A percentile compares a stretch with the other conserved stretches of the same genome.
Evolutionary conservation across 192 early-diverging fungal species (phyloP).

Genomic region (Lobosporangium transversale): DNA sequence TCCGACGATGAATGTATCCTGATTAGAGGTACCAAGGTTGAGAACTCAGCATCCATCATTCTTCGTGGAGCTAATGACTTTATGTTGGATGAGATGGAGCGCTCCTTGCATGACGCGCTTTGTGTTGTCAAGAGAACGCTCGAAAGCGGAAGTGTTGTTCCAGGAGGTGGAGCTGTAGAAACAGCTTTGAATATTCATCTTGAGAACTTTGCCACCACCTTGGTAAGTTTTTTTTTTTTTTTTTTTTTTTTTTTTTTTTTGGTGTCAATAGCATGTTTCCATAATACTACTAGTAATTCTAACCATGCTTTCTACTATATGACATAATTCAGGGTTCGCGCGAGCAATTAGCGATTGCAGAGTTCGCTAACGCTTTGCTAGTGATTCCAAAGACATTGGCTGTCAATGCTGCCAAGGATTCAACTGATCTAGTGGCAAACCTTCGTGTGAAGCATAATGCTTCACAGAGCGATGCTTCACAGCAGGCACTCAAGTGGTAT

Average conservation of each 20-base stretch:
- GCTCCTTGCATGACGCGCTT: constrained; percentile 93
- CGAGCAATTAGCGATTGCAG: constrained; percentile 97
- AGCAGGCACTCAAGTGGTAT: constrained; percentile 83
- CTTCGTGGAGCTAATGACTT: constrained; percentile 99
- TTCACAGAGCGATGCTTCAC: constrained; percentile 84
- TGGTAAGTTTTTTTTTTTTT: no score
- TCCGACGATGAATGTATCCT: constrained; percentile 98
- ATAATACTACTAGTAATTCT: constrained; percentile 3
- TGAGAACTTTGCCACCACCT: constrained; percentile 97
- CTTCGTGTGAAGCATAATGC: constrained; percentile 96
- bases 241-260: no score
- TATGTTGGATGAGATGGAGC: constrained; percentile 99
- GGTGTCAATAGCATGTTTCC: constrained; percentile 56
- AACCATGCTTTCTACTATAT: neutral
- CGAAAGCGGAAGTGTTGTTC: constrained; percentile 95
- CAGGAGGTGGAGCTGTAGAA: constrained; percentile 97
- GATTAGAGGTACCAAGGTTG: constrained; percentile 89
- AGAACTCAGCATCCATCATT: constrained; percentile 91
- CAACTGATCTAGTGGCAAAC: constrained; percentile 95
- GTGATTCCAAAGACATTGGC: constrained; percentile 98
- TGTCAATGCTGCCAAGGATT: constrained; percentile 98
- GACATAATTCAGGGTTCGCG: constrained; percentile 77
- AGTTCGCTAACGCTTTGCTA: constrained; percentile 94
- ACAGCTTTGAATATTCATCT: constrained; percentile 95
- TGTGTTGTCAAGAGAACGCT: constrained; percentile 97